phyloP scores from a whole-genome alignment of 2,329 filamentous ascomycete species.

The Leptographium procerum region DNA sequence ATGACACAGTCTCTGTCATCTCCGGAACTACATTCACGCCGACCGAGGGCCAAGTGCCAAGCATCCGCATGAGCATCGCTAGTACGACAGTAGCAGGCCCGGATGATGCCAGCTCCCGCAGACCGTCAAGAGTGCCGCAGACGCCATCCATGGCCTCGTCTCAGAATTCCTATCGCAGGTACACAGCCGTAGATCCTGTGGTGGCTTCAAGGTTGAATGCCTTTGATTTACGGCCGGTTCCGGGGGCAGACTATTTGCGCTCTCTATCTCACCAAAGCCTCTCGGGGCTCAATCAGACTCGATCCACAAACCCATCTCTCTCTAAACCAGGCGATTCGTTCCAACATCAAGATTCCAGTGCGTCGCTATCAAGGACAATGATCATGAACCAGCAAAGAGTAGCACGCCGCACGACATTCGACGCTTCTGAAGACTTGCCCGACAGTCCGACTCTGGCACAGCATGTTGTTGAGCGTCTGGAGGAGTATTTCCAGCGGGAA shows the following conservation, averaged over 20 bases:
- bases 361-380: constrained; percentile 20
- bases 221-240: not conserved
- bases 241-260: not conserved
- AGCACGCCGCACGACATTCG: constrained; percentile 27
- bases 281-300: constrained; percentile 15
- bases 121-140: not conserved
- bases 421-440: constrained; percentile 22
- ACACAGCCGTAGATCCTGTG: not conserved
- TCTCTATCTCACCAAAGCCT: not conserved
- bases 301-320: not conserved
- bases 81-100: constrained; percentile 8
- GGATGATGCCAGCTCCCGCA: not conserved
- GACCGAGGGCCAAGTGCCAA: constrained; percentile 11
- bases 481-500: constrained; percentile 40
- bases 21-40: constrained; percentile 20
- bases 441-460: constrained; percentile 34
- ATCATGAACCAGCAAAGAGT: constrained; percentile 34
- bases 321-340: not conserved
- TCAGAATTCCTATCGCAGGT: not conserved
- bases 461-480: constrained; percentile 38
- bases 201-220: not conserved
- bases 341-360: not conserved
- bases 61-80: constrained; percentile 13
- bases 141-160: not conserved
- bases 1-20: constrained; percentile 16